A percentile compares a stretch with the other conserved stretches of the same genome.
Evolutionary conservation across 1,284 basidiomycete species (phyloP).

Genomic region (Puccinia coronata): DNA sequence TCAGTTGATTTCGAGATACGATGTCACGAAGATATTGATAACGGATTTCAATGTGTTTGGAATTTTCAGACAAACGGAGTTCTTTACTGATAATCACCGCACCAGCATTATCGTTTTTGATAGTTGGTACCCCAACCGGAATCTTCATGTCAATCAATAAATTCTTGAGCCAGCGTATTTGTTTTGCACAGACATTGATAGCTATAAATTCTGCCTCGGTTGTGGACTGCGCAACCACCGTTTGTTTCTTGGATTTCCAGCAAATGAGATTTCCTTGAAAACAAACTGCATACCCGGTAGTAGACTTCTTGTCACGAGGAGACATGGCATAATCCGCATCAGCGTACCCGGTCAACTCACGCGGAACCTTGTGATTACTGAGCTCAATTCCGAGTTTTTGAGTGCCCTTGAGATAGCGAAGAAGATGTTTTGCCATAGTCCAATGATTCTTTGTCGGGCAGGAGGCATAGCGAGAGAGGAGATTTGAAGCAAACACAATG

Average conservation of each 20-base stretch:
- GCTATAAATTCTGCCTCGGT: background rate
- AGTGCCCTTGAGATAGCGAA: background rate
- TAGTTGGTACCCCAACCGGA: background rate
- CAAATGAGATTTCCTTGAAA: constrained; percentile 5
- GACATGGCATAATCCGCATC: constrained; percentile 8
- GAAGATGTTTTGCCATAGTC: background rate
- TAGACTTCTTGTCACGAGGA: background rate
- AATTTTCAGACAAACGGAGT: background rate
- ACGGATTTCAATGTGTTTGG: background rate
- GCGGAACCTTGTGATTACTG: background rate
- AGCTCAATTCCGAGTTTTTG: background rate
- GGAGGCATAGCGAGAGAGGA: background rate
- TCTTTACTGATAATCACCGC: background rate
- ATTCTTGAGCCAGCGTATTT: background rate
- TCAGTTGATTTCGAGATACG: background rate
- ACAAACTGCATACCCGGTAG: background rate
- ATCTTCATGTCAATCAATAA: background rate
- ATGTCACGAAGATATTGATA: constrained; percentile 10
- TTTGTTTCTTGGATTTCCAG: constrained; percentile 11
- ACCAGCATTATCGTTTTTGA: background rate
- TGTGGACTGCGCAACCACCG: background rate
- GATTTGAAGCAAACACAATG: constrained; percentile 13
- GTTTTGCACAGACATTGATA: constrained; percentile 1
- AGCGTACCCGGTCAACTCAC: background rate
- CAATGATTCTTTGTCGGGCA: background rate